Base-by-base conservation (phyloP, 2,329 filamentous ascomycete species). In the Verruconis gallopava region DNA sequence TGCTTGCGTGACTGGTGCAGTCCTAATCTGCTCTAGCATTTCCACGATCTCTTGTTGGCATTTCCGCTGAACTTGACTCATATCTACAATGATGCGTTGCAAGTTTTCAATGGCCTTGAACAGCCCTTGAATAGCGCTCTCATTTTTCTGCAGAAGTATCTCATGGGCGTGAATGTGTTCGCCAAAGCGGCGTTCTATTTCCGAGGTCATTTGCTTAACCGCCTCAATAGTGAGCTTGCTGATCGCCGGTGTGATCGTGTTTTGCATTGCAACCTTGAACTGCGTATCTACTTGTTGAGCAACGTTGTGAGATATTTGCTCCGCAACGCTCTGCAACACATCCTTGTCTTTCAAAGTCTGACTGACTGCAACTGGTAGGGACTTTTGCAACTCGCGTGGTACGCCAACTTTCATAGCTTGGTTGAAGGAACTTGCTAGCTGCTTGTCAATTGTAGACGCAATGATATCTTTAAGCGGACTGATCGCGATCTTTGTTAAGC, bases 401-500 rank as follows among this genome's bases (percentile, higher is more conserved):
- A 93, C 61, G 2, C 71, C 67, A 32, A 71, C 69, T n/a, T 75
- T 69, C 30, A 93, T 61, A 40, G 81, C 72, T 38, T 75, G 70
- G 49, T 75, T 73, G 43, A 95, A 63, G 46, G 77, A 76, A 48
- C 74, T 70, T 43, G 75, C 72, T 18, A 96, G 68, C 55, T 84
- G 77, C 47, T 81, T 79, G 42, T 80, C 73, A 20, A 94, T 69
- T 3, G 79, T 72, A 47, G 76, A 73, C 35, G 75, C 70, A 12
- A 83, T 77, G 33, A 79, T 69, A 40, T 78, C 72, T 32, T 77
- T 73, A 44, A 96, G 66, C 21, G 78, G 69, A 9, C 91, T 89
- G 40, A 94, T 67, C 35, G 95, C 75, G 12, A 77, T 71, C 43
- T 77, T 71, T 47, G 84, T 74, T 49, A 94, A 84, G 57, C 82